Conservation (phyloP, 495 filamentous ascomycete species). For the Rostrohypoxylon terebratum region DNA sequence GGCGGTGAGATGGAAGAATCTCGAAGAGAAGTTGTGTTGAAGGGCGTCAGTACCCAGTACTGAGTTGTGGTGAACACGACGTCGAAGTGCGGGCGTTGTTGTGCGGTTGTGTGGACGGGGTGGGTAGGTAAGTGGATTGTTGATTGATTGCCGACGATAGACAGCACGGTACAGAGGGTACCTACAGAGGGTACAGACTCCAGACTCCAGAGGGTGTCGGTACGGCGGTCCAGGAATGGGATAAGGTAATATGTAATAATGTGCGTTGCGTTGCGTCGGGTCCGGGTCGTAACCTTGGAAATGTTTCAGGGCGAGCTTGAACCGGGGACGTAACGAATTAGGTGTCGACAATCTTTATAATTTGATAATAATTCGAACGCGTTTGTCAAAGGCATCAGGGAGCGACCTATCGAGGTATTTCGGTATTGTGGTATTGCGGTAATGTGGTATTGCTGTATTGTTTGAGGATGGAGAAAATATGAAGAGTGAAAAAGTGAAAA, state of each 20-base stretch:
- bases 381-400: constrained; percentile 23
- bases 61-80: constrained; percentile 13
- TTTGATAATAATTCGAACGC: constrained; percentile 27
- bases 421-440: background rate
- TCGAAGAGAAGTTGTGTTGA: constrained; percentile 19
- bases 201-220: background rate
- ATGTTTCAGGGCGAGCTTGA: constrained; percentile 32
- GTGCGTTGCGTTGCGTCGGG: constrained; percentile 28
- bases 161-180: constrained; percentile 2
- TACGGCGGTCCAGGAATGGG: background rate
- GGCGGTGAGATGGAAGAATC: constrained; percentile 24
- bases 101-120: constrained; percentile 25
- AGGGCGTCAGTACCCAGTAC: background rate
- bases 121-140: constrained; percentile 27
- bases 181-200: no score
- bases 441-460: background rate
- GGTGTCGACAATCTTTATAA: constrained; percentile 29
- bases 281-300: constrained; percentile 14
- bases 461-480: no score
- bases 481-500: background rate
- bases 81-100: constrained; percentile 21
- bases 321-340: constrained; percentile 32
- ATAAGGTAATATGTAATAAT: constrained; percentile 8
- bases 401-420: background rate
- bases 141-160: constrained; percentile 31